A percentile compares a stretch with the other conserved stretches of the same genome.
phyloP scores from a whole-genome alignment of 495 filamentous ascomycete species.

The Hypoxylon trugodes region DNA sequence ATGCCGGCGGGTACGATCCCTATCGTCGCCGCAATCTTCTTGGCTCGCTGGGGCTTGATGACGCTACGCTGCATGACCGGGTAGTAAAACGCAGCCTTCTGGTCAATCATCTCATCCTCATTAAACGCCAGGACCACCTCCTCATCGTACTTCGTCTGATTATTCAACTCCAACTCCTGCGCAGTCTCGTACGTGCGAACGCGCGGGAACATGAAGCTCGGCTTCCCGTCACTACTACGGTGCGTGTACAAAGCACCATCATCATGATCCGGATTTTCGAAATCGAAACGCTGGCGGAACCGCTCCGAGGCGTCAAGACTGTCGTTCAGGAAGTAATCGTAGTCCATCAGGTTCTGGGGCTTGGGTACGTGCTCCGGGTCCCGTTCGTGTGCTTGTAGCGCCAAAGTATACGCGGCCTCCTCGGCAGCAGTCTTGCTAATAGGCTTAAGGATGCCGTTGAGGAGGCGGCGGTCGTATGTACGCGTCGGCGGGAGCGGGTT shows the following conservation, averaged over 20 bases:
- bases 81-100: constrained; percentile 88
- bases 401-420: constrained; percentile 57
- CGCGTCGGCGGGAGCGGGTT: constrained; percentile 71
- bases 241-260: constrained; percentile 71
- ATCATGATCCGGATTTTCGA: constrained; percentile 73
- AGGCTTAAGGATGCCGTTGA: constrained; percentile 80
- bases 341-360: constrained; percentile 73
- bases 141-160: constrained; percentile 69
- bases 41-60: constrained; percentile 63
- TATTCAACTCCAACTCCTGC: constrained; percentile 68
- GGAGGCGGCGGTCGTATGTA: constrained; percentile 80
- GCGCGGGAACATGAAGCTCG: constrained; percentile 75
- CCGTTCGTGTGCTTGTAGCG: constrained; percentile 66
- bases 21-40: constrained; percentile 60
- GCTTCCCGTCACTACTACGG: constrained; percentile 49
- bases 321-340: constrained; percentile 80
- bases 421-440: constrained; percentile 60
- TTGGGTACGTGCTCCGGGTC: constrained; percentile 68
- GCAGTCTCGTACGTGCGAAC: constrained; percentile 86
- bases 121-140: constrained; percentile 62
- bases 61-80: constrained; percentile 75
- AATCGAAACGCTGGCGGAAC: constrained; percentile 77
- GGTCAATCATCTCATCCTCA: constrained; percentile 52
- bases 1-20: constrained; percentile 46
- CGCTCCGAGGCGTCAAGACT: constrained; percentile 61